Evolutionary conservation across 129 eudicot species (phyloP).

Genomic region (Artemisia tridentata): DNA sequence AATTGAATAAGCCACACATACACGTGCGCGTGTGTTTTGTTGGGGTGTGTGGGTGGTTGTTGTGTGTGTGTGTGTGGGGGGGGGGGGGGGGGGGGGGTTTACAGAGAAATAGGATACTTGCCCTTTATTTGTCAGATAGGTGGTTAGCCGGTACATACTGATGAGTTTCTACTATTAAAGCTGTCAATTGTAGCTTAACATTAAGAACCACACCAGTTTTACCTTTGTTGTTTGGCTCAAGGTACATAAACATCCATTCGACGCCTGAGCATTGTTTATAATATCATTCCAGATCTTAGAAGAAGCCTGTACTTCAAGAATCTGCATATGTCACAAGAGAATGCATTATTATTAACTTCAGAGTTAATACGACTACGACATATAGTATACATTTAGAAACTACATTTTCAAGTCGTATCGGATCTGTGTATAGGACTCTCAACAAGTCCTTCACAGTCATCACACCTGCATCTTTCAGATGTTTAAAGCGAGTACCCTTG

Average conservation of each 20-base stretch:
- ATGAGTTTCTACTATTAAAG: slow-evolving; percentile 32
- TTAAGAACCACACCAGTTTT: slow-evolving; percentile 45
- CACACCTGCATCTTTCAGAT: slow-evolving; percentile 44
- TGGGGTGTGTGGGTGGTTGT: too few species aligned
- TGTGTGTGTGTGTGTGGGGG: too few species aligned
- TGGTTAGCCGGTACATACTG: slow-evolving; percentile 39
- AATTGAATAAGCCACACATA: too few species aligned
- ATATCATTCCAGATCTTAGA: slow-evolving; percentile 56
- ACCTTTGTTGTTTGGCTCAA: slow-evolving; percentile 33
- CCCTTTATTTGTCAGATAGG: slow-evolving; percentile 60
- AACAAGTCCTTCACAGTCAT: slow-evolving; percentile 61
- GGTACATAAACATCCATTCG: slow-evolving; percentile 42
- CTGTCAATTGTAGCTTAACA: slow-evolving; percentile 51
- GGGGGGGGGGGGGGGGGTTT: too few species aligned
- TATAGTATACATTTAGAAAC: too few species aligned
- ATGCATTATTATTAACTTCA: slow-evolving; percentile 3
- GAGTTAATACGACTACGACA: too few species aligned
- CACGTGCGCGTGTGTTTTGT: too few species aligned
- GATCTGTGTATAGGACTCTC: slow-evolving; percentile 37
- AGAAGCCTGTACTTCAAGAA: slow-evolving; percentile 42
- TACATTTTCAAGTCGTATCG: slow-evolving; percentile 42
- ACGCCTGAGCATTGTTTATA: slow-evolving; percentile 62
- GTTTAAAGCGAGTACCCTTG: slow-evolving; percentile 54
- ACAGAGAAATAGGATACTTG: too few species aligned
- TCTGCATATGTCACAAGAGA: slow-evolving; percentile 46